phyloP scores from a whole-genome alignment of 345 rosid species.

The Geranium rotundifolium region DNA sequence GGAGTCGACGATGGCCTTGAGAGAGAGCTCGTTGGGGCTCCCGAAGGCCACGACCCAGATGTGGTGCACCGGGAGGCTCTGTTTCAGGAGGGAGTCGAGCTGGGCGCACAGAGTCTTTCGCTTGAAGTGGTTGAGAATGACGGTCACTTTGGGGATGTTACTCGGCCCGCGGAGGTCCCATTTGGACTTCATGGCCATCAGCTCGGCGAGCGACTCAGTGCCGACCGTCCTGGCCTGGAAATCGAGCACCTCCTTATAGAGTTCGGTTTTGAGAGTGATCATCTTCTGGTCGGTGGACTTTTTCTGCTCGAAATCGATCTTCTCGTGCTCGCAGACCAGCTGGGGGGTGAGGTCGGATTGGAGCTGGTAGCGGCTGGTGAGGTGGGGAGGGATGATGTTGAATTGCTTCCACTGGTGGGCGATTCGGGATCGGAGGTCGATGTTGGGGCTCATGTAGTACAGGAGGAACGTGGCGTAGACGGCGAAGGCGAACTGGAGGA shows the following conservation, averaged over 20 bases:
- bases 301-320: conserved; percentile 83
- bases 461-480: conserved; percentile 79
- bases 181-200: conserved; percentile 72
- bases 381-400: conserved; percentile 60
- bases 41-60: conserved; percentile 95
- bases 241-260: conserved; percentile 46
- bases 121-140: conserved; percentile 90
- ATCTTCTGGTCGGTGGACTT: conserved; percentile 61
- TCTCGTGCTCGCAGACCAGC: conserved; percentile 73
- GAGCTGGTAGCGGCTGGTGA: conserved; percentile 45
- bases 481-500: conserved; percentile 76
- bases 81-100: conserved; percentile 74
- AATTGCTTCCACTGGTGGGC: conserved; percentile 63
- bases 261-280: conserved; percentile 72
- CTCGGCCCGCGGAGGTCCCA: conserved; percentile 68
- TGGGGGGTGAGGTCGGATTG: conserved; percentile 29
- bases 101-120: conserved; percentile 90
- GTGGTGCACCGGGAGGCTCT: conserved; percentile 82
- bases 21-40: conserved; percentile 60
- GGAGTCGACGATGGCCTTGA: conserved; percentile 59
- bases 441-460: conserved; percentile 79
- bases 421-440: conserved; percentile 58
- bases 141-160: conserved; percentile 62
- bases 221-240: conserved; percentile 56
- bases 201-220: conserved; percentile 53